Base-by-base conservation (phyloP, 257 asterid species). In the Nicotiana attenuata region DNA sequence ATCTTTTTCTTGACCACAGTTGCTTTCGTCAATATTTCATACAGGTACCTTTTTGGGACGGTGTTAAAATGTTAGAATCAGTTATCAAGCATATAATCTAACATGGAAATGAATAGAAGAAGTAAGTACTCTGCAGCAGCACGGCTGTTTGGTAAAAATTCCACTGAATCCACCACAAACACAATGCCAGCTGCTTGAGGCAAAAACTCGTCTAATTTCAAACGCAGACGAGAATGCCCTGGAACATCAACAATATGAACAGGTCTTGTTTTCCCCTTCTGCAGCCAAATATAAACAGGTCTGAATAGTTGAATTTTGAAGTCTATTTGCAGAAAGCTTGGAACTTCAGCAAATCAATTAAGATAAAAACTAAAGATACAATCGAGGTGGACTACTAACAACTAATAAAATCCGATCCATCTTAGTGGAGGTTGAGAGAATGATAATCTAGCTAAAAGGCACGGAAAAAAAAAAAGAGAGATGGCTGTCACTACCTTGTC, bases 181-280 rank as follows among this genome's bases (percentile, higher is more conserved):
- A 84, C 83, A 53, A 84, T n/a, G 65, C 87, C 96, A 15, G 97
- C 96, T 81, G 97, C 96, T 85, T 82, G 94, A 84, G 93, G 91
- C 91, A 91, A 89, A 86, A 87, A 90, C 80, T 91, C 93, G 16
- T 92, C 97, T 60, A 95, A 84, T 87, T 93, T 90, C 77, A 91
- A 87, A 35, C 91, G 88, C 80, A 93, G 92, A 60, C 95, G 93
- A 81, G 93, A 90, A 82, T 95, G 97, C 53, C 97, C 98, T 78
- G 97, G 97, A 85, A 95, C 91, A 85, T 95, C 98, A 88, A 93
- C 93, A 66, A 92, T 20, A 77, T 88, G 95, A 84, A 91, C 91
- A 14, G 90, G 95, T 87, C 89, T 93, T 77, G 85, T 76, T 87
- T 91, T 91, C 14, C 93, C 91, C 88, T 87, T 88, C 97, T 95